These are phyloP conservation scores for Amauroascus verrucosus DNA, from an alignment of 2,329 filamentous ascomycete species.

Conservation along the genomic window DNA sequence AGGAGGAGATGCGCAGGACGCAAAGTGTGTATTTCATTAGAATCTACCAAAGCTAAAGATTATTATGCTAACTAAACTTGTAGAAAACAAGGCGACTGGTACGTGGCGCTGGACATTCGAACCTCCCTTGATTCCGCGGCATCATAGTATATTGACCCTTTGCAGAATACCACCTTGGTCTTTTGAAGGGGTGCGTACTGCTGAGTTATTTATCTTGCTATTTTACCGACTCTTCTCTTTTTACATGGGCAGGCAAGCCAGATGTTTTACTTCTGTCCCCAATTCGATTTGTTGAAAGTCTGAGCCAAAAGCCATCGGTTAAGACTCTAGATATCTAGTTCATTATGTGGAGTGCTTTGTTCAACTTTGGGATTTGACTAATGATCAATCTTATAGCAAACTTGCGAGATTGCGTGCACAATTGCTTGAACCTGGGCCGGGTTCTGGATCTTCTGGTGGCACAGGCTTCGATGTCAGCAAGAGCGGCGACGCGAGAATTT, in stretches of 20 bases:
- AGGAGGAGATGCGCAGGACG: slow-evolving; percentile 98
- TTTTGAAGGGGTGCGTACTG: slow-evolving; percentile 72
- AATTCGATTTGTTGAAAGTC: not conserved
- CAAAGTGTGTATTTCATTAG: slow-evolving; percentile 59
- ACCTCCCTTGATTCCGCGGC: not conserved
- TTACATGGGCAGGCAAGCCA: not conserved
- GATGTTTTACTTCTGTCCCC: not conserved
- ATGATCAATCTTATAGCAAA: slow-evolving; percentile 52
- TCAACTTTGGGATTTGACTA: not conserved
- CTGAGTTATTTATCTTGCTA: not conserved
- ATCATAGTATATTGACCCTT: slow-evolving; percentile 27
- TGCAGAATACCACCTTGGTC: slow-evolving; percentile 90
- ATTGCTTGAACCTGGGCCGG: slow-evolving; percentile 77
- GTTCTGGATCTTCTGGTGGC: slow-evolving; percentile 66
- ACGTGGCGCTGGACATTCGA: slow-evolving; percentile 32
- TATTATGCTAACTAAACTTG: slow-evolving; percentile 19
- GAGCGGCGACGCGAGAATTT: slow-evolving; percentile 90
- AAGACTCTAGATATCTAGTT: not conserved
- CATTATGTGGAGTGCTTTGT: not conserved
- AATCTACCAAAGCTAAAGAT: slow-evolving; percentile 9
- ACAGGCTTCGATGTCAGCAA: slow-evolving; percentile 87
- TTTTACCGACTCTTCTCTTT: not conserved
- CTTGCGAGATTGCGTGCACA: slow-evolving; percentile 90
- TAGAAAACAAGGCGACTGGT: slow-evolving; percentile 99
- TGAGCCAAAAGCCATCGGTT: not conserved